Evolutionary conservation across 2,329 filamentous ascomycete genomes (phyloP).

Genomic region (Zasmidium angulare): DNA sequence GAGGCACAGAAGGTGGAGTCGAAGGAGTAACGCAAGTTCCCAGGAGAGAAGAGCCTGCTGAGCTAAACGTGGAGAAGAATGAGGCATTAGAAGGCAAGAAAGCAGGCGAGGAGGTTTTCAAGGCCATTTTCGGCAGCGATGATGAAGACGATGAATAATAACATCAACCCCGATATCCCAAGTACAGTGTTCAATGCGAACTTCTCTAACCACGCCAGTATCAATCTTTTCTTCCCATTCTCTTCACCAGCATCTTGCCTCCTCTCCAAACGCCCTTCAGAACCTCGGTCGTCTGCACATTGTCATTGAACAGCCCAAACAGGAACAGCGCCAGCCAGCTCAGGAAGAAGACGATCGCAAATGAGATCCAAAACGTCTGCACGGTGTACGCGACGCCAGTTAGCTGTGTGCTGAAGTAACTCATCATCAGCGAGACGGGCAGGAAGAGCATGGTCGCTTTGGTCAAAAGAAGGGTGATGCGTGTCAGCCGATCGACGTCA

Average conservation of each 20-base stretch:
- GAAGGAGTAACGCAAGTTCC: slow-evolving; percentile 6
- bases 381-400: slow-evolving; percentile 60
- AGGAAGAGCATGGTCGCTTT: slow-evolving; percentile 76
- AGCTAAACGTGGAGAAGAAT: slow-evolving; percentile 71
- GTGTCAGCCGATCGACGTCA: slow-evolving; percentile 68
- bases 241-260: neutral
- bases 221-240: neutral
- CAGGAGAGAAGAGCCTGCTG: slow-evolving; percentile 21
- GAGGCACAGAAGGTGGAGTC: slow-evolving; percentile 16
- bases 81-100: slow-evolving; percentile 72
- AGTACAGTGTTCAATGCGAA: neutral
- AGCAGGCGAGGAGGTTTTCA: slow-evolving; percentile 80
- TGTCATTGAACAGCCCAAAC: slow-evolving; percentile 50
- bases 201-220: neutral
- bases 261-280: slow-evolving; percentile 15
- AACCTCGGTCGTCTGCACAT: slow-evolving; percentile 45
- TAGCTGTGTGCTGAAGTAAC: slow-evolving; percentile 70
- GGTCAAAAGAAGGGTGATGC: slow-evolving; percentile 69
- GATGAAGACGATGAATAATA: slow-evolving; percentile 36
- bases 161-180: neutral
- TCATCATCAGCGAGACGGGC: slow-evolving; percentile 72
- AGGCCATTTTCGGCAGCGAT: slow-evolving; percentile 88
- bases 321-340: slow-evolving; percentile 59
- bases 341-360: slow-evolving; percentile 61
- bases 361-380: slow-evolving; percentile 66